Base-by-base conservation (phyloP, 768 basidiomycete genomes). In the Lactarius pseudohatsudake region DNA sequence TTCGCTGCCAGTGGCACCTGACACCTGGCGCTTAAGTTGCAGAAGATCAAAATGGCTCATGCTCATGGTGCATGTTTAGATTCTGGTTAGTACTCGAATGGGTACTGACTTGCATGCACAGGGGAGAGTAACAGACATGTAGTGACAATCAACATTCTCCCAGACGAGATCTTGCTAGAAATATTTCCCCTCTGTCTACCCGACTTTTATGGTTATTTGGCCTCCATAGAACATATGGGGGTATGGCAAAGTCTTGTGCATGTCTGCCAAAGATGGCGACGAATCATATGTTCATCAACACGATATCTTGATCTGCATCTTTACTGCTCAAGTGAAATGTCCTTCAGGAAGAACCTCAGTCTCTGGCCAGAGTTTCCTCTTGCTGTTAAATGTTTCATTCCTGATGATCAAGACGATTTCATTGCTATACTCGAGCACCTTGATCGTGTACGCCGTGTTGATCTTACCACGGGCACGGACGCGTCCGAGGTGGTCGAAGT, bases 201-300 rank as follows among this genome's bases (percentile, higher is more conserved):
- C 4, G 47, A 22, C 22, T 22, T 1, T 10, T 5, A 50, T 50
- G 0, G 0, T 11, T 11, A 1, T 36, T 0, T 0, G 0, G 26
- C 22, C 22, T 2, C n/a, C n/a, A 11, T 11, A 13, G 4, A 2
- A 22, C 47, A 1, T 22, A 50, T 11, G 47, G 5, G 5, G 22
- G n/a, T 6, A 6, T 50, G 47, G 47, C n/a, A 50, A 26, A 26
- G 13, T 0, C 22, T 50, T 13, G 22, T 22, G 4, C 47, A 50
- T 22, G 22, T 50, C 47, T 50, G 22, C 22, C 26, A 26, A 26
- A 26, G 26, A 26, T 26, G 26, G 26, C 26, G 26, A 26, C 26
- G 26, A 26, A 26, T 26, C 26, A 26, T 26, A 26, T 26, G 26
- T 26, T 26, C 26, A 26, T 26, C 26, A 26, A 26, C 26, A 26